Evolutionary conservation across 495 filamentous ascomycete genomes (phyloP).

Genomic region (Podospora pseudopauciseta): DNA sequence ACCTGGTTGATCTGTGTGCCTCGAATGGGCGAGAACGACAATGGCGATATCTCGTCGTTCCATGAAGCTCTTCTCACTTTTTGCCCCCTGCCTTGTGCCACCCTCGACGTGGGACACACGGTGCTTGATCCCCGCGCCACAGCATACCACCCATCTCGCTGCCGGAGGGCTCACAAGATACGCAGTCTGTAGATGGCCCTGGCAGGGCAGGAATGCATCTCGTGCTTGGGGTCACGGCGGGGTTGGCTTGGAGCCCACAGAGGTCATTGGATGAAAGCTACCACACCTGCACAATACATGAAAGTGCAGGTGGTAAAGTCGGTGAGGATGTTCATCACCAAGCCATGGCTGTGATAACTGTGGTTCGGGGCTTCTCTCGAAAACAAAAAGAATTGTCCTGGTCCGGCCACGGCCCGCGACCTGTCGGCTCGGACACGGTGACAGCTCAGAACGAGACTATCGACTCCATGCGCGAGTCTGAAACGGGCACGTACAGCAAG

Average conservation of each 20-base stretch:
- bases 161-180: neutral
- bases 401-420: neutral
- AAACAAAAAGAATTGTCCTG: neutral
- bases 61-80: neutral
- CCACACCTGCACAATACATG: neutral
- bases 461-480: neutral
- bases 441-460: neutral
- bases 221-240: neutral
- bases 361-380: neutral
- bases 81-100: constrained; percentile 4
- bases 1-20: neutral
- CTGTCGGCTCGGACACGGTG: neutral
- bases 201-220: neutral
- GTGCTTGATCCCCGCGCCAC: neutral
- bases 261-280: constrained; percentile 12
- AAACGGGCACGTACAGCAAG: neutral
- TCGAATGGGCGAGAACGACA: neutral
- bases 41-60: neutral
- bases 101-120: neutral
- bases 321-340: constrained; percentile 17
- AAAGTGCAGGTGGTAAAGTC: constrained; percentile 19
- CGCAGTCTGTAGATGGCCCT: neutral
- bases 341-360: constrained; percentile 13
- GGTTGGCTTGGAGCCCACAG: neutral
- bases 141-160: constrained; percentile 1